These are phyloP conservation scores for Lepiota subincarnata DNA, from an alignment of 768 basidiomycete genomes.

Conservation along the genomic window DNA sequence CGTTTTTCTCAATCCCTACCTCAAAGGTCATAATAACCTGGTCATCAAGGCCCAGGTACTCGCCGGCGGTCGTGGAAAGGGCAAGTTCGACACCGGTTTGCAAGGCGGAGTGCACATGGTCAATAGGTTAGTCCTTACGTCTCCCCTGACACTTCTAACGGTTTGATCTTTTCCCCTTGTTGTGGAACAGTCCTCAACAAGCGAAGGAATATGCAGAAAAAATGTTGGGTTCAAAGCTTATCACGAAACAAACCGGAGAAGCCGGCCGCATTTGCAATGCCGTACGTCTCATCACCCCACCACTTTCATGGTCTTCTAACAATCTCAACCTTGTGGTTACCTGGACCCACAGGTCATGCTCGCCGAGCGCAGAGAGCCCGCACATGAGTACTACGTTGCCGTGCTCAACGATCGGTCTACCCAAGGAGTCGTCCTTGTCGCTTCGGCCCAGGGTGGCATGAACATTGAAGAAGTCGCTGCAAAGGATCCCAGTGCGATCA, in stretches of 20 bases:
- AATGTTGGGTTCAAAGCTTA: conserved; percentile 94
- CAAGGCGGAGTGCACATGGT: conserved; percentile 97
- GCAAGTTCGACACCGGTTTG: conserved; percentile 92
- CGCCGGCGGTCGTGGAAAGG: conserved; percentile 98
- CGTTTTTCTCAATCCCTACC: neutral
- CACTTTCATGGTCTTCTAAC: neutral
- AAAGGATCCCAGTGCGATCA: conserved; percentile 90
- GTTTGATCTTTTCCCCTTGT: conserved; percentile 1
- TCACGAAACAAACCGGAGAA: conserved; percentile 98
- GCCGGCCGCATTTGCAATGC: conserved; percentile 93
- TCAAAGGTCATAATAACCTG: conserved; percentile 64
- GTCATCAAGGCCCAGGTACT: conserved; percentile 99
- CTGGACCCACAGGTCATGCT: conserved; percentile 77
- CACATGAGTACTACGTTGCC: conserved; percentile 97
- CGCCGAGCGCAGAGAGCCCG: conserved; percentile 88
- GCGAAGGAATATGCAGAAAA: conserved; percentile 82
- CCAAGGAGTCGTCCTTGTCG: conserved; percentile 89
- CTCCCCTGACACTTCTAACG: neutral
- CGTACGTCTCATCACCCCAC: conserved; percentile 39
- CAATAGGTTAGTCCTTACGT: conserved; percentile 52
- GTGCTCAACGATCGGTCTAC: conserved; percentile 91
- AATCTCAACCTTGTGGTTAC: neutral
- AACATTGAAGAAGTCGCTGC: conserved; percentile 99
- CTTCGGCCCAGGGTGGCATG: conserved; percentile 96
- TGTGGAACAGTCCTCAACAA: conserved; percentile 64